phyloP scores from a whole-genome alignment of 2,329 filamentous ascomycete species.

The Stagonosporopsis cucurbitacearum region DNA sequence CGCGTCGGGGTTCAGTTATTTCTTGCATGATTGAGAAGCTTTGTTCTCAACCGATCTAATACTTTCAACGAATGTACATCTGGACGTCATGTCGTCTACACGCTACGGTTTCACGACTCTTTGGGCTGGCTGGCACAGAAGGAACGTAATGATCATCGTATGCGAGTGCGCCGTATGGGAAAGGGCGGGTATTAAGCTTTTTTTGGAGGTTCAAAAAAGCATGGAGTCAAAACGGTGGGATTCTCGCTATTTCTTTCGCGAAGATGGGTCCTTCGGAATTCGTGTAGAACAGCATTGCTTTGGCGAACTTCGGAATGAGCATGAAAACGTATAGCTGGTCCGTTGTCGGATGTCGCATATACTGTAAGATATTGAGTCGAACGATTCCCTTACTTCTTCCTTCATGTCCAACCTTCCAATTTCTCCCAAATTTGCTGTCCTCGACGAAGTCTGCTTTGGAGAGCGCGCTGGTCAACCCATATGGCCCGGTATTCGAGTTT shows the following conservation, averaged over 20 bases:
- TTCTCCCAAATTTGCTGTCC: neutral
- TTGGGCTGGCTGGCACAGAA: conserved; percentile 37
- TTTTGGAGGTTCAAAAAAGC: conserved; percentile 32
- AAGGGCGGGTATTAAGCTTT: conserved; percentile 21
- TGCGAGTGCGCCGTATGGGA: conserved; percentile 12
- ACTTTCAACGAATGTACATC: conserved; percentile 22
- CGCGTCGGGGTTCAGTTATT: conserved; percentile 36
- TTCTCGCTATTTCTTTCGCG: conserved; percentile 19
- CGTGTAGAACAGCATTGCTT: conserved; percentile 31
- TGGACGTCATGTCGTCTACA: conserved; percentile 19
- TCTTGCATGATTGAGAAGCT: conserved; percentile 26
- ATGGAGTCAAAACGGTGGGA: conserved; percentile 26
- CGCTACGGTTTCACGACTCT: conserved; percentile 27
- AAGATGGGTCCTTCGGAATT: conserved; percentile 10
- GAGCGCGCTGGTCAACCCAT: too few species aligned
- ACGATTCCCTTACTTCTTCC: conserved; percentile 1
- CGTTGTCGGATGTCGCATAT: conserved; percentile 21
- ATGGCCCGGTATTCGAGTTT: too few species aligned
- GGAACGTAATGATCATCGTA: conserved; percentile 26
- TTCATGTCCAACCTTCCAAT: neutral
- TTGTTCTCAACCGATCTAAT: conserved; percentile 27
- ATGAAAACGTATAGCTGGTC: conserved; percentile 3
- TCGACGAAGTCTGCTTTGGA: too few species aligned
- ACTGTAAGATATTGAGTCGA: conserved; percentile 33
- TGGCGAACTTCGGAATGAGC: conserved; percentile 19